Conservation (phyloP, 768 basidiomycete species). For the Lepiota venenata region DNA sequence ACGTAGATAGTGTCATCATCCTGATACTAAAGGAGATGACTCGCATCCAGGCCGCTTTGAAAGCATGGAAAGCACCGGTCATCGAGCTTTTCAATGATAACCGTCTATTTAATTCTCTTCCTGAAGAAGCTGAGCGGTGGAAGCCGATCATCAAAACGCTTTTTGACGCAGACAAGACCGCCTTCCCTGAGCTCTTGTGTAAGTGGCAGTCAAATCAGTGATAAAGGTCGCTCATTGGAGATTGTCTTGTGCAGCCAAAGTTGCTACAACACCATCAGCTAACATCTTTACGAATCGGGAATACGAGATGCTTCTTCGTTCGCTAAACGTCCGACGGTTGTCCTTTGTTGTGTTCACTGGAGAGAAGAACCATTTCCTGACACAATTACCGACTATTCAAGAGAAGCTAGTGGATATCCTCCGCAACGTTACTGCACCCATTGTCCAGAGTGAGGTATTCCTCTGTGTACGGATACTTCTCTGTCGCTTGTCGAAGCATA, state of each 20-base stretch:
- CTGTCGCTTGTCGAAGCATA: slow-evolving; percentile 87
- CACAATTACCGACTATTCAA: slow-evolving; percentile 89
- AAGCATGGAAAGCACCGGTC: slow-evolving; percentile 82
- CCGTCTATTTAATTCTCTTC: slow-evolving; percentile 77
- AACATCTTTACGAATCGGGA: slow-evolving; percentile 97
- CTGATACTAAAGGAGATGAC: slow-evolving; percentile 77
- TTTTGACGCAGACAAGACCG: slow-evolving; percentile 84
- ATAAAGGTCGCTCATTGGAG: slow-evolving; percentile 21
- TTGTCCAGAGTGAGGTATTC: slow-evolving; percentile 93
- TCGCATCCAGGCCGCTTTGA: slow-evolving; percentile 69
- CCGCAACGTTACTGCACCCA: slow-evolving; percentile 71
- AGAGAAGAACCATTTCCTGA: slow-evolving; percentile 89
- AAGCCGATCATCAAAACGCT: slow-evolving; percentile 72
- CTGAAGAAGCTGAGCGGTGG: slow-evolving; percentile 62
- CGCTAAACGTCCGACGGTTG: slow-evolving; percentile 81
- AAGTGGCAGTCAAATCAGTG: slow-evolving; percentile 28
- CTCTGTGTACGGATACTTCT: slow-evolving; percentile 89
- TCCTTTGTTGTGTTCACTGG: slow-evolving; percentile 85
- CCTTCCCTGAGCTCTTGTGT: slow-evolving; percentile 84
- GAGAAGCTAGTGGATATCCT: slow-evolving; percentile 95
- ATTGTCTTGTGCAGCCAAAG: slow-evolving; percentile 46
- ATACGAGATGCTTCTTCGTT: slow-evolving; percentile 86
- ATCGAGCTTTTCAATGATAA: slow-evolving; percentile 81
- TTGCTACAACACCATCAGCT: slow-evolving; percentile 83
- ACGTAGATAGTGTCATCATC: slow-evolving; percentile 66